phyloP scores from a whole-genome alignment of 192 early-diverging fungal genomes.

The Entrophospora sp. region DNA sequence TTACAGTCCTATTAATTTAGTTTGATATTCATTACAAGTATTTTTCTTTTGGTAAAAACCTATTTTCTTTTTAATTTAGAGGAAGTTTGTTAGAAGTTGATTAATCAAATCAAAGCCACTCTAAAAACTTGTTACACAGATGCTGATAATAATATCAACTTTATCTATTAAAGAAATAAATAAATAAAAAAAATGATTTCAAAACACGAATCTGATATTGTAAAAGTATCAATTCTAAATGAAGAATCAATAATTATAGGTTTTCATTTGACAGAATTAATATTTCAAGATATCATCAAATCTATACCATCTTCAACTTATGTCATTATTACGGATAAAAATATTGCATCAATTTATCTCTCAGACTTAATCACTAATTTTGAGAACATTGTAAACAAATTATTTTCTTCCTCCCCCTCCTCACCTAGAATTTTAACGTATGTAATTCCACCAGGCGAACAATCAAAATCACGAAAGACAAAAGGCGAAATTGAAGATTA shows the following conservation, averaged over 20 bases:
- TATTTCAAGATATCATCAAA: conserved; percentile 64
- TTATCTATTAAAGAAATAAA: too few relatives aligned
- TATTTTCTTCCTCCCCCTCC: too few relatives aligned
- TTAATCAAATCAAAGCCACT: too few relatives aligned
- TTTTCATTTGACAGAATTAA: conserved; percentile 63
- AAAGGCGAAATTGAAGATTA: conserved; percentile 91
- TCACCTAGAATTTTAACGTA: conserved; percentile 60
- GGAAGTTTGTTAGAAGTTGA: too few relatives aligned
- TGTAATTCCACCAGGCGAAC: conserved; percentile 81
- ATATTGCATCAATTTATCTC: conserved; percentile 75
- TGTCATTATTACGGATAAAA: conserved; percentile 79
- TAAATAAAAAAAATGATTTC: too few relatives aligned
- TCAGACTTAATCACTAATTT: conserved; percentile 47
- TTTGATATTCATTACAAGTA: too few relatives aligned
- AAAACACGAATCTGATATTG: conserved; percentile 44
- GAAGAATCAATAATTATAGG: conserved; percentile 82
- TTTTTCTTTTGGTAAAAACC: too few relatives aligned
- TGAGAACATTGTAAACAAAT: conserved; percentile 9
- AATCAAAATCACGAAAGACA: conserved; percentile 75
- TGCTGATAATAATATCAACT: background rate
- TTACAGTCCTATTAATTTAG: too few relatives aligned
- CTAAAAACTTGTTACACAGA: too few relatives aligned
- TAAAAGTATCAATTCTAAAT: conserved; percentile 79
- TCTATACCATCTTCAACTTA: conserved; percentile 73
- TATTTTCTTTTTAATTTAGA: too few relatives aligned